Base-by-base conservation (phyloP, 2,329 filamentous ascomycete species). In the Penicillium brevicompactum region DNA sequence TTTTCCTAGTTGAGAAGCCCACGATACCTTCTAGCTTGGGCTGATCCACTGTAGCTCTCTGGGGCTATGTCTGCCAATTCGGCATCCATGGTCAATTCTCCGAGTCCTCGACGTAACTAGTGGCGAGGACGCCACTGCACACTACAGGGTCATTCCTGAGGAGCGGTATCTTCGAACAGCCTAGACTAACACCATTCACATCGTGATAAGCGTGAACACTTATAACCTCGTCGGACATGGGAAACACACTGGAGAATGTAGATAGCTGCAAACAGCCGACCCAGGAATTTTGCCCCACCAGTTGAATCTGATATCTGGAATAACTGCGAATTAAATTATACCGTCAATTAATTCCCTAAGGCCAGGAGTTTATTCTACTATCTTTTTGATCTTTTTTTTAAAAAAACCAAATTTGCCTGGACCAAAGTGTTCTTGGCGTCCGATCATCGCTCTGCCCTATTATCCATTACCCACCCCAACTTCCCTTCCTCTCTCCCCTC, bases 361-460 rank as follows among this genome's bases (percentile, higher is more conserved):
- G 13, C 31, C 31, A 34, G 31, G 13, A 34, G 31, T 34, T 34
- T 34, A 34, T 27, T 27, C 24, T 34, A 34, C 13, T 34, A 5
- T 14, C 11, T 14, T 34, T 34, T 34, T 14, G 30, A 31, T 31
- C 30, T 31, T 31, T 31, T 31, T 31, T 31, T 31, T 31, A 31
- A 46, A 24, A 34, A 21, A 38, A 30, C 48, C 40, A 41, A 46
- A 41, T 27, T 51, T 32, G 51, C 58, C 49, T 49, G 34, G 34
- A n/a, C 34, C 34, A 13, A 14, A n/a, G 51, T 55, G 37, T 52
- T 47, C 56, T 58, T 53, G 59, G 56, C 61, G 58, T 64, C 62
- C 54, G 58, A 61, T 61, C 56, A 55, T 61, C 61, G 56, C 56
- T 57, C 55, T 63, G 49, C 59, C 60, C 53, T 60, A 57, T 57